Conservation (phyloP, 441 rosid species). For the Euphorbia celastroides region DNA sequence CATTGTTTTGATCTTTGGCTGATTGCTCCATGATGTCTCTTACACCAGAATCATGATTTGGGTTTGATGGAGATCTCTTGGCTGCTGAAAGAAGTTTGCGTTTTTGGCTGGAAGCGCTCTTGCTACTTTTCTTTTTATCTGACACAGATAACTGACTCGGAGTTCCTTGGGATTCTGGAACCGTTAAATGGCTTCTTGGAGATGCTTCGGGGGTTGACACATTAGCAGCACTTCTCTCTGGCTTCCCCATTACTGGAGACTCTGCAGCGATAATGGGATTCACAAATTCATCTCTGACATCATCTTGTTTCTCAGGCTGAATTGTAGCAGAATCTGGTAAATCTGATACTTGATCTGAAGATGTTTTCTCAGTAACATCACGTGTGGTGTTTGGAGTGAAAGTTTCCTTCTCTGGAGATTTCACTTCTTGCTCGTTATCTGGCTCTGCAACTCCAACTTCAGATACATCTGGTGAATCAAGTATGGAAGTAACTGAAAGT, state of each 20-base stretch:
- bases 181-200: constrained; percentile 55
- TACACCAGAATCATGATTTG: constrained; percentile 45
- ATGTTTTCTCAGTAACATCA: constrained; percentile 32
- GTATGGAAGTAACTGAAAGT: constrained; percentile 82
- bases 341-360: constrained; percentile 23
- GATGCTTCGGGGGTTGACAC: constrained; percentile 51
- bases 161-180: constrained; percentile 77
- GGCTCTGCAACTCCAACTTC: constrained; percentile 40
- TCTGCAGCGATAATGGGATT: constrained; percentile 26
- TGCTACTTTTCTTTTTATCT: constrained; percentile 41
- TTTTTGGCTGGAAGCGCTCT: constrained; percentile 49
- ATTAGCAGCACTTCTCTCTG: constrained; percentile 36
- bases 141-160: constrained; percentile 74
- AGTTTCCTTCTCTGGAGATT: constrained; percentile 32
- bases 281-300: constrained; percentile 28
- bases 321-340: constrained; percentile 24
- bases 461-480: constrained; percentile 70
- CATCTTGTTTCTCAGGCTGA: constrained; percentile 34
- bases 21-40: constrained; percentile 46
- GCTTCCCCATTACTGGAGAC: constrained; percentile 26
- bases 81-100: constrained; percentile 45
- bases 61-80: constrained; percentile 56
- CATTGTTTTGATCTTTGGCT: constrained; percentile 54
- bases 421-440: constrained; percentile 32
- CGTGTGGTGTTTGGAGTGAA: constrained; percentile 25